Evolutionary conservation across 768 basidiomycete species (phyloP), one percentile per base, ranked within the genome.

Genomic region (Daedaleopsis nitida): DNA sequence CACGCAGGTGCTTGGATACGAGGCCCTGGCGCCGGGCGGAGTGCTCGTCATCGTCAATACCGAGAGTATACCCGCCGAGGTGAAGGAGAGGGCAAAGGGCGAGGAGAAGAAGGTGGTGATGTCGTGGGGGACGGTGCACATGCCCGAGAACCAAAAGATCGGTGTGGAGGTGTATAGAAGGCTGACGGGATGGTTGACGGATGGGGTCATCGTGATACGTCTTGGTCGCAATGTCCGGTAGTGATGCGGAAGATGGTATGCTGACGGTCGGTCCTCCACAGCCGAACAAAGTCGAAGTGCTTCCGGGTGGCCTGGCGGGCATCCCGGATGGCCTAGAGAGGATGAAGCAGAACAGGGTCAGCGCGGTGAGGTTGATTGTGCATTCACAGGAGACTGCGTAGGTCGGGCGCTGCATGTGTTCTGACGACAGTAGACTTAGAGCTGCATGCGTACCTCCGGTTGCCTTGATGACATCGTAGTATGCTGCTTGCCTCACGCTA

Each of bases 211-310:
- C 17, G 39, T 42, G 39, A 10, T 42, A 42, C 10, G 39, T 42
- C 13, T 10, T 13, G 17, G 39, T 10, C 10, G 3, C 17, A 5
- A 3, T 42, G 39, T 3, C 17, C 3, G 5, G 39, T 12, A 10
- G 39, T 42, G 11, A 12, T 42, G 11, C 5, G 39, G 3, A 42
- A 17, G 13, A 12, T 3, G 17, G 17, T 17, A 42, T 32, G 11
- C 10, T 21, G 9, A 27, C 35, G 35, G 9, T 27, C 27, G 27
- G 42, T 35, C 10, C 57, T 24, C 55, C 12, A 38, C 50, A 83
- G 83, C 79, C 81, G 1, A 81, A 79, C 67, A 70, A 70, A 19
- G 72, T 78, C 12, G 78, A 82, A 55, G 66, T 77, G 16, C 56
- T 84, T 12, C 69, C 75, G 0, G 72, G 72, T 14, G 83, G 83